Evolutionary conservation across 352 stramenopile species (phyloP).

Genomic region (Phytophthora pistaciae): DNA sequence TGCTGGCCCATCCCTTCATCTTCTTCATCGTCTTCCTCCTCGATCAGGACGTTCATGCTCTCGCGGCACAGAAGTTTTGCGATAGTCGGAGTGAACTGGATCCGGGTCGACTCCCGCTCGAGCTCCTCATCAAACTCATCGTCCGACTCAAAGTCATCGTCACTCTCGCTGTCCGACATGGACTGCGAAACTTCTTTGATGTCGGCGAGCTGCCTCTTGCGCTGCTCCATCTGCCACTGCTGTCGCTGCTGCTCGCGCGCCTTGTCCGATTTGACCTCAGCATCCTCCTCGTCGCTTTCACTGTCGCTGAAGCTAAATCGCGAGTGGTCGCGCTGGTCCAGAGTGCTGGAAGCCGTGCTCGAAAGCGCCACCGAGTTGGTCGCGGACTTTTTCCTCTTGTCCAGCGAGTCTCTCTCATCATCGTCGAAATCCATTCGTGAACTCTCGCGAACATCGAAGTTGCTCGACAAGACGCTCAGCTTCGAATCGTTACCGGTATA

Average conservation of each 20-base stretch:
- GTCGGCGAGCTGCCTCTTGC: conserved; percentile 39
- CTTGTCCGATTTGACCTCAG: conserved; percentile 36
- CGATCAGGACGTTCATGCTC: conserved; percentile 66
- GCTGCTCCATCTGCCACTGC: conserved; percentile 48
- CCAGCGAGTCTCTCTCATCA: conserved; percentile 14
- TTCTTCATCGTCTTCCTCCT: conserved; percentile 65
- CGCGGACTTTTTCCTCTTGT: conserved; percentile 25
- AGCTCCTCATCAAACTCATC: conserved; percentile 43
- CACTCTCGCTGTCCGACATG: conserved; percentile 38
- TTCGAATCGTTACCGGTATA: conserved; percentile 39
- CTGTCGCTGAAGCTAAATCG: conserved; percentile 37
- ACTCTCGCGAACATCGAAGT: conserved; percentile 43
- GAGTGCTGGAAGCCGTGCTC: conserved; percentile 30
- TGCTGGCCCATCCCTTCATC: conserved; percentile 18
- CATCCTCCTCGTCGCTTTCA: conserved; percentile 31
- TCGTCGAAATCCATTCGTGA: conserved; percentile 49
- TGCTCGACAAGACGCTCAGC: conserved; percentile 40
- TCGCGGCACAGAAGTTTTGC: conserved; percentile 54
- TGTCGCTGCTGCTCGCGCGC: conserved; percentile 36
- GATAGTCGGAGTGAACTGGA: conserved; percentile 54
- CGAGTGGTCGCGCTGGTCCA: conserved; percentile 36
- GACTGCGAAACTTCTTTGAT: conserved; percentile 39
- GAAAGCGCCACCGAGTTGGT: conserved; percentile 32
- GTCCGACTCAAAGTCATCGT: conserved; percentile 42
- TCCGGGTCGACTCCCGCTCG: conserved; percentile 46